These are phyloP conservation scores for Debaryomyces sp. DNA, from an alignment of 1,139 yeast genomes.

Conservation along the genomic window DNA sequence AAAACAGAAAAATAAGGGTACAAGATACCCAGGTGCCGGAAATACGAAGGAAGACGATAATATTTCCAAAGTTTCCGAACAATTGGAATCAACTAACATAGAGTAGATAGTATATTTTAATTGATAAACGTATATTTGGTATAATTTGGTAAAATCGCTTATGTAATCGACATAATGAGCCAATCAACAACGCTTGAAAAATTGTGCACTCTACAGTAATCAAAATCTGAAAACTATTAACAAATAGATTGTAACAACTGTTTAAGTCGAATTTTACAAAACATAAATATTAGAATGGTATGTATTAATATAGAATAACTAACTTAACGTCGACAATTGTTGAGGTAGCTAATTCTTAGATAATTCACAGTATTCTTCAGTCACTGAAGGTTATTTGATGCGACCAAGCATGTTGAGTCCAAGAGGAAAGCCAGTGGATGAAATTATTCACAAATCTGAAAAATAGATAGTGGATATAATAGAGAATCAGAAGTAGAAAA, in stretches of 20 bases:
- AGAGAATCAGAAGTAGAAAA: not conserved
- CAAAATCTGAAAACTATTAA: constrained; percentile 5
- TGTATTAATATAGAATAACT: not conserved
- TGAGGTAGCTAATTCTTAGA: not conserved
- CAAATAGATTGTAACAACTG: not conserved
- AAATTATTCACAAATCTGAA: not conserved
- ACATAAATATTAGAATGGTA: constrained; percentile 5
- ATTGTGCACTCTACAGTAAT: constrained; percentile 10
- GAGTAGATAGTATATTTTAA: constrained; percentile 13
- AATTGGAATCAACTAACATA: constrained; percentile 21
- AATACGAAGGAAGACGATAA: constrained; percentile 12
- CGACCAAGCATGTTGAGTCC: not conserved
- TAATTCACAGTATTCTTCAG: not conserved
- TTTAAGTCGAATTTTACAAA: not conserved
- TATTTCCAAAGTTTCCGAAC: constrained; percentile 16
- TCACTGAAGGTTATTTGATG: not conserved
- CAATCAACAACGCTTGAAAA: constrained; percentile 18
- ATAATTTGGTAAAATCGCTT: constrained; percentile 1
- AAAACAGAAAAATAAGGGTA: constrained; percentile 80
- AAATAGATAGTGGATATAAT: not conserved
- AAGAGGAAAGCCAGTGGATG: not conserved
- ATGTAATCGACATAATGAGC: constrained; percentile 12
- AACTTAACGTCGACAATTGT: not conserved
- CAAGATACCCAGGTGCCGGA: constrained; percentile 74
- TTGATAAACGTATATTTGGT: not conserved